A percentile compares a stretch with the other conserved stretches of the same genome.
These are phyloP conservation scores for Hippophae gyantsensis DNA, from an alignment of 306 rosid genomes.

Conservation along the genomic window DNA sequence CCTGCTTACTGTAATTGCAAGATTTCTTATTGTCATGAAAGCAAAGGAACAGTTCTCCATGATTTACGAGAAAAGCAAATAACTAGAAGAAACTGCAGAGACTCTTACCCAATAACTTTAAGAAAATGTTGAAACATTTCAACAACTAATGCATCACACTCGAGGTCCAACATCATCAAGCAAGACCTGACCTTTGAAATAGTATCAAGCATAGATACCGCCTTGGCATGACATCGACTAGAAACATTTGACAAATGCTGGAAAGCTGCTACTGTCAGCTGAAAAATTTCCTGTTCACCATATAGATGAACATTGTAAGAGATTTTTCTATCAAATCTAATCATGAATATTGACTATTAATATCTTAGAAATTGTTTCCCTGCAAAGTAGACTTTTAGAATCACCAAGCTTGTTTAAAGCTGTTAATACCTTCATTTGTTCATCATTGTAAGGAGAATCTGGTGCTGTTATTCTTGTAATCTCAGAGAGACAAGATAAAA, in stretches of 20 bases:
- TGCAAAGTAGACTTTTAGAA: slow-evolving; percentile 8
- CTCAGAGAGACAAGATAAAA: slow-evolving; percentile 49
- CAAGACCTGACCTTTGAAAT: slow-evolving; percentile 43
- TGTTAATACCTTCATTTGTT: slow-evolving; percentile 54
- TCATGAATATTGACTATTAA: background rate
- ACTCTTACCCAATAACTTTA: slow-evolving; percentile 42
- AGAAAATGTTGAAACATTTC: slow-evolving; percentile 68
- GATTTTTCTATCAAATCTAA: slow-evolving; percentile 6
- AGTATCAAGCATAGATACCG: slow-evolving; percentile 34
- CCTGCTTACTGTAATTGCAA: background rate
- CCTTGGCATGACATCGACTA: slow-evolving; percentile 44
- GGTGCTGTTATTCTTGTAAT: slow-evolving; percentile 83
- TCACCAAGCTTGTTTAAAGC: slow-evolving; percentile 3
- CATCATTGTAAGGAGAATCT: slow-evolving; percentile 58
- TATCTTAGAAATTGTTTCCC: background rate
- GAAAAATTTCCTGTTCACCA: slow-evolving; percentile 57
- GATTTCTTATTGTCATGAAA: slow-evolving; percentile 1
- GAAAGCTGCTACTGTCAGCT: slow-evolving; percentile 46
- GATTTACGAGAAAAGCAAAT: slow-evolving; percentile 8
- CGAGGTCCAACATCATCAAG: slow-evolving; percentile 80
- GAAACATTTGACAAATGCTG: slow-evolving; percentile 43
- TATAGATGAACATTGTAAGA: slow-evolving; percentile 12
- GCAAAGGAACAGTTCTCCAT: slow-evolving; percentile 4
- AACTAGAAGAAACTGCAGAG: slow-evolving; percentile 8
- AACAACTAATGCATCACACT: slow-evolving; percentile 47